Evolutionary conservation across 495 filamentous ascomycete genomes (phyloP), one percentile per base, ranked within the genome.

Genomic region (Symbiotaphrina buchneri): DNA sequence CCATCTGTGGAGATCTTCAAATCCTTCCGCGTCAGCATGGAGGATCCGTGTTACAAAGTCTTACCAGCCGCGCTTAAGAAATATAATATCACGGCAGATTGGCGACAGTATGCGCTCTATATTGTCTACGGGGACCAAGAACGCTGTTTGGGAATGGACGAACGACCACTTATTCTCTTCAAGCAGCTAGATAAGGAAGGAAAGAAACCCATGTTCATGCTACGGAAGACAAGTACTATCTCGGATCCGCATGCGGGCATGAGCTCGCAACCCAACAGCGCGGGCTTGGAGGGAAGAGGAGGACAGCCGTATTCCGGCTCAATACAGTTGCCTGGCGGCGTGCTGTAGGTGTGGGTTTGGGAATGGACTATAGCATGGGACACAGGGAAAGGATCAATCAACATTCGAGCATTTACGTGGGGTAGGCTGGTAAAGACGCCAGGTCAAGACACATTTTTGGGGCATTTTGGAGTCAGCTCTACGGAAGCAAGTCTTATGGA

Each of bases 121-220:
- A 95, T 95, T 37, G 87, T 97, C 1, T 87, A 92, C 41, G 87
- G 87, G 13, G 84, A 97, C 39, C 79, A 97, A 51, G 87, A 97
- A 55, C 69, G 87, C 15, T 97, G 87, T 50, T 54, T 97, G 13
- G 82, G 74, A 1, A 52, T 92, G 35, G 74, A 94, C 21, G 87
- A 97, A 53, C 80, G 84, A 43, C 87, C 87, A 15, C 59, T 97
- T 25, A 81, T 92, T 34, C 56, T 97, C 35, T 97, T 97, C 58
- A 97, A 97, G 55, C 84, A 94, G 43, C 57, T 95, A 27, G 83
- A 93, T 47, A 79, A 76, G 42, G 87, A 97, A 53, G 90, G 90
- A 8, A 72, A 81, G 49, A 97, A 97, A 46, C 87, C 87, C 20
- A 95, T 97, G 87, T 97, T 95, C 46, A 97, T 97, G 87, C 52